Base-by-base conservation (phyloP, 441 rosid species). In the Adansonia rubrostipa region DNA sequence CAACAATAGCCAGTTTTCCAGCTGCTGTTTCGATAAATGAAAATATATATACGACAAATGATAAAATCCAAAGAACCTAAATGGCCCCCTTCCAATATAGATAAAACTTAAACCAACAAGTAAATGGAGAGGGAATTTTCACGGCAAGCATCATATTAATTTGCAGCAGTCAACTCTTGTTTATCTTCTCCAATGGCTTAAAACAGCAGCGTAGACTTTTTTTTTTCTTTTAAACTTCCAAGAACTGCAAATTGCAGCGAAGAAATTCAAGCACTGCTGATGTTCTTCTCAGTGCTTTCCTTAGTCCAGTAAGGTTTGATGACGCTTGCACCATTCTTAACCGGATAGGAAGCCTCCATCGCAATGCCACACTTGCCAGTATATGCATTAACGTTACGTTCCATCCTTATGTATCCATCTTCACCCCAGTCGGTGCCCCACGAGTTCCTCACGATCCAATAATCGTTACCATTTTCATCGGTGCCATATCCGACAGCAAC, bases 341-440 rank as follows among this genome's bases (percentile, higher is more conserved):
- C 72, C n/a, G 96, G 96, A 75, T 90, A 91, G 33, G 95, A 90
- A 40, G 95, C 90, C 83, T 88, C 90, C 84, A 87, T 78, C 0
- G 92, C 88, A 67, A 91, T 90, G 17, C 96, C 96, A 73, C 93
- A 88, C 79, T 84, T 90, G 54, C 96, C 93, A 0, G 83, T 56
- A 14, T 84, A 81, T 1, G 80, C 45, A 20, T 69, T 67, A 50
- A 80, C 64, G 24, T 90, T 90, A 66, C 96, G 88, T 85, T 85
- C 88, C 81, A 90, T 80, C 84, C 81, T 87, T 58, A 90, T 28
- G 79, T 90, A 91, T 74, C 96, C 96, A 2, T 76, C 76, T 78
- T 91, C 93, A 0, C 95, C 95, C 95, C 95, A 91, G 68, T 36
- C 6, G 10, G 68, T 47, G 33, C 95, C 90, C 95, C 95, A 90